These are phyloP conservation scores for Pseudonitzschia delicatissima DNA, from an alignment of 108 stramenopile genomes.

Conservation along the genomic window DNA sequence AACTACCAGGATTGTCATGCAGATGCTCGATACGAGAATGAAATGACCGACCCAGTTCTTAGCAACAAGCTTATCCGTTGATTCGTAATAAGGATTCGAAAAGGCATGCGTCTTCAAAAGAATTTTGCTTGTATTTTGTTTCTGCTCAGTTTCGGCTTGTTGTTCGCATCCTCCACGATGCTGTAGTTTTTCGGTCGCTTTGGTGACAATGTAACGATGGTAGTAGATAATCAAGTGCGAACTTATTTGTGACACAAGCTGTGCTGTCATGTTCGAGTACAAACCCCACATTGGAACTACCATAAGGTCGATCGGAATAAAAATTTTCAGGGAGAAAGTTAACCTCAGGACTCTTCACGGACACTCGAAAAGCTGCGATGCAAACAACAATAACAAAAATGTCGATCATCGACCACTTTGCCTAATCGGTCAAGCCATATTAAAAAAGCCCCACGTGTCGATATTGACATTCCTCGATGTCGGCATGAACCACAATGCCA, in stretches of 20 bases:
- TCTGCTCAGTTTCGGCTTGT: neutral
- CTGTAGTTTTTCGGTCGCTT: conserved; percentile 1
- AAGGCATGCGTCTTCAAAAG: conserved; percentile 4
- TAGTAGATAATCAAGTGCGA: conserved; percentile 83
- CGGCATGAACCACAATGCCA: conserved; percentile 71
- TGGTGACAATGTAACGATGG: conserved; percentile 48
- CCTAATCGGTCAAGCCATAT: conserved; percentile 73
- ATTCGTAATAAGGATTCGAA: conserved; percentile 33
- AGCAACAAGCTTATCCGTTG: conserved; percentile 27
- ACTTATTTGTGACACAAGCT: conserved; percentile 74
- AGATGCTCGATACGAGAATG: conserved; percentile 13
- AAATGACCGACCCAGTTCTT: conserved; percentile 34
- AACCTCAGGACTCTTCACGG: conserved; percentile 57
- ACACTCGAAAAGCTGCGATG: conserved; percentile 63
- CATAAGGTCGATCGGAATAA: conserved; percentile 61
- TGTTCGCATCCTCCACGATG: neutral
- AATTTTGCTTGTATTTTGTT: neutral
- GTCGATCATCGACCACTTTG: conserved; percentile 70
- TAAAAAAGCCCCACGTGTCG: conserved; percentile 49
- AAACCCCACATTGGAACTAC: conserved; percentile 81
- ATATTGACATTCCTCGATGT: conserved; percentile 36
- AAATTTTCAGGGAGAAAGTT: conserved; percentile 54
- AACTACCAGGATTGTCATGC: conserved; percentile 42
- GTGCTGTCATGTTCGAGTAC: conserved; percentile 79
- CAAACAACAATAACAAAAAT: conserved; percentile 73